phyloP scores from a whole-genome alignment of 257 asterid species.

The Solanum chilense region DNA sequence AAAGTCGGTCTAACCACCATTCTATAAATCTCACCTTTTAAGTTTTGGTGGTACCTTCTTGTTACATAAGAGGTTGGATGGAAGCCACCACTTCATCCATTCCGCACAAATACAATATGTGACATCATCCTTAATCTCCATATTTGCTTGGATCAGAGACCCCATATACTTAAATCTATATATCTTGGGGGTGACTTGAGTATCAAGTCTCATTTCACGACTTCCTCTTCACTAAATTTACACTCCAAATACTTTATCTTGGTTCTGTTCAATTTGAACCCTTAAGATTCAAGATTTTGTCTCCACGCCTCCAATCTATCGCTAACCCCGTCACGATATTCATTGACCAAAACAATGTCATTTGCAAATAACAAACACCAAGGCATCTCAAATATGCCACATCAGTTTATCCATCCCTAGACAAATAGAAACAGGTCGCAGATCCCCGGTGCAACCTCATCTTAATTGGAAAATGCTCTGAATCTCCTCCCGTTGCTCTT shows the following conservation, averaged over 20 bases:
- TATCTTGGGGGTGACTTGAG: background rate
- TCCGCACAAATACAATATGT: background rate
- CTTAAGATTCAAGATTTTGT: no score
- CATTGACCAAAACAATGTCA: background rate
- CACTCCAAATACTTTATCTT: background rate
- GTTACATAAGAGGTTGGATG: background rate
- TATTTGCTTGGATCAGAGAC: background rate
- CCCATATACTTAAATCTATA: background rate
- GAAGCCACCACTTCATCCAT: background rate
- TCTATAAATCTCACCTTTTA: no score
- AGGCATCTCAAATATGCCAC: background rate
- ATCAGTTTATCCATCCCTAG: background rate
- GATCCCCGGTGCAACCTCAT: background rate
- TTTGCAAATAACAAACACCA: background rate
- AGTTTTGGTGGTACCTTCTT: background rate
- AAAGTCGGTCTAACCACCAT: background rate
- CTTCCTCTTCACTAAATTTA: background rate
- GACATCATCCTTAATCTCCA: background rate
- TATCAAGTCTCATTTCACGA: background rate
- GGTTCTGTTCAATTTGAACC: background rate
- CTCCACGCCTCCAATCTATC: background rate
- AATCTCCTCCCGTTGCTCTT: background rate
- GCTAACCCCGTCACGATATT: background rate
- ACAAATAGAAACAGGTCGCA: background rate
- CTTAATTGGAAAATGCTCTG: background rate